Evolutionary conservation across 257 asterid species (phyloP).

Genomic region (Salvia hispanica): DNA sequence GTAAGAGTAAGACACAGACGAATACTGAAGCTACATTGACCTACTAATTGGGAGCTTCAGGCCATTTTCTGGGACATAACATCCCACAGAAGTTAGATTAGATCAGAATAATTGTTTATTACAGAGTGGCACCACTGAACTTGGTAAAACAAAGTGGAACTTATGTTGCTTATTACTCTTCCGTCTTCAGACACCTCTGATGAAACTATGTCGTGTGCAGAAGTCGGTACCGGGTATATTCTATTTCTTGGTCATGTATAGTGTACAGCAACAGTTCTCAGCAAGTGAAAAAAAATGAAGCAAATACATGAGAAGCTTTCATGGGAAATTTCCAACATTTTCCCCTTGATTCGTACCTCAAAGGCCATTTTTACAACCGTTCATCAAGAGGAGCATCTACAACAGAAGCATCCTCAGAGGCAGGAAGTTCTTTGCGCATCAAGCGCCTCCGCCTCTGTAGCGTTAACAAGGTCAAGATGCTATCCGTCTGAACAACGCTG

Average conservation of each 20-base stretch:
- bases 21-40: conserved; percentile 7
- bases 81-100: conserved; percentile 27
- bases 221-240: conserved; percentile 13
- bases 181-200: conserved; percentile 4
- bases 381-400: conserved; percentile 39
- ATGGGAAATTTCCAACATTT: conserved; percentile 10
- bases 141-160: conserved; percentile 14
- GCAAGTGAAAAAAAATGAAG: conserved; percentile 17
- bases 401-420: conserved; percentile 41
- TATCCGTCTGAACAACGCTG: conserved; percentile 72
- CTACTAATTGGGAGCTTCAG: background rate
- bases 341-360: conserved; percentile 39
- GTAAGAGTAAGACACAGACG: background rate
- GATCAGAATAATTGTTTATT: conserved; percentile 20
- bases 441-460: conserved; percentile 90
- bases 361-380: conserved; percentile 28
- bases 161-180: background rate
- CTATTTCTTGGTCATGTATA: conserved; percentile 32
- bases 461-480: conserved; percentile 64
- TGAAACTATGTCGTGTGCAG: conserved; percentile 7
- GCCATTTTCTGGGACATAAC: conserved; percentile 17
- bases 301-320: conserved; percentile 20
- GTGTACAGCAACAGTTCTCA: conserved; percentile 38
- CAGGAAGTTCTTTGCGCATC: conserved; percentile 76
- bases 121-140: conserved; percentile 15